Base-by-base conservation (phyloP, 2,329 filamentous ascomycete species). In the Colletotrichum filicis region DNA sequence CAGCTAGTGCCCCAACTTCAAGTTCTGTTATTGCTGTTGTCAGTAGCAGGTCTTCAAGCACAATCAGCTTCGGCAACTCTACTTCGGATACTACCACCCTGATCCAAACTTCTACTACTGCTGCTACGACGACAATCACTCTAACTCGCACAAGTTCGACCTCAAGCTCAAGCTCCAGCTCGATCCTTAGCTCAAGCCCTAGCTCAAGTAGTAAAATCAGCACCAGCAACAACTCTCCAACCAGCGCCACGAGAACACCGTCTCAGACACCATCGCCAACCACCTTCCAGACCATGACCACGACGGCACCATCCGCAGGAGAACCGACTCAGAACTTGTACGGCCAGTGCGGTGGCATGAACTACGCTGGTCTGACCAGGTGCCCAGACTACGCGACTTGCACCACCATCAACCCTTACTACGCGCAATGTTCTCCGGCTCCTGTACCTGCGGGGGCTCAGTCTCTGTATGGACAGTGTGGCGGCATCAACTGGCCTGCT, bases 401-500 rank as follows among this genome's bases (percentile, higher is more conserved):
- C 49, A 60, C 61, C 16, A 42, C 60, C 8, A 19, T 66, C 26
- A 58, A 73, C 49, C 24, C 46, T 19, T 73, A 53, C 4, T 73
- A 73, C 16, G 35, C 59, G 19, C 71, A 73, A 61, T 73, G 71
- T 28, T 53, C 37, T 28, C 70, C 66, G 4, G 37, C 5, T 26
- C 59, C 70, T 4, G 59, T 55, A 3, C 30, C 65, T 5, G 8
- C 24, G 2, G 66, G 32, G 3, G n/a, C 32, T 1, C 70, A 60
- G 5, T 19, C 59, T 9, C 46, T 73, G 16, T 73, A 73, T 6
- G 55, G 37, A 1, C 70, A 73, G 46, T 73, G 70, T 16, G 70
- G 70, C 2, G 70, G 70, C 1, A 22, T 19, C 4, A 52, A 67
- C 12, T 73, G 68, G 49, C 61, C 42, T 8, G 55, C 14, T 14